Conservation (phyloP, 176 grass and related monocot genomes). For the Carex parvula region DNA sequence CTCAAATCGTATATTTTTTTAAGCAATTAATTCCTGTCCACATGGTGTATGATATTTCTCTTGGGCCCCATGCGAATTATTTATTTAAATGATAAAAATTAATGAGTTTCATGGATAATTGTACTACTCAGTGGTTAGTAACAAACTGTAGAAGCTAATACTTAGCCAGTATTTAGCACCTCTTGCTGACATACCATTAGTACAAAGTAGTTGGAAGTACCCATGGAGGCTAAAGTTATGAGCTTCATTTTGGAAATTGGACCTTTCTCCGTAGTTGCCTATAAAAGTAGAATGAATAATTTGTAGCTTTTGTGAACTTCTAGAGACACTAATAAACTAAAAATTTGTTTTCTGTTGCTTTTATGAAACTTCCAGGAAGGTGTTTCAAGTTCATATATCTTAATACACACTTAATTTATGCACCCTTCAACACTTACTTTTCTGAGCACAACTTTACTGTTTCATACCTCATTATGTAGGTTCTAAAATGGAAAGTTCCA, state of each 20-base stretch:
- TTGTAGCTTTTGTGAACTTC: constrained; percentile 13
- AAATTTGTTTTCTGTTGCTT: background rate
- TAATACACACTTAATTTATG: background rate
- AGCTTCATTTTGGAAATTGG: background rate
- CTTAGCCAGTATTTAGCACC: background rate
- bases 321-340: background rate
- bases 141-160: background rate
- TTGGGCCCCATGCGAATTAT: background rate
- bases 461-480: background rate
- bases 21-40: background rate
- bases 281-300: background rate
- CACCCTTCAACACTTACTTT: background rate
- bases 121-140: background rate
- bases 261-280: background rate
- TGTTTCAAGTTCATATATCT: background rate
- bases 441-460: background rate
- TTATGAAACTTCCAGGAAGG: background rate
- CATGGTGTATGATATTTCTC: background rate
- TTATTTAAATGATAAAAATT: background rate
- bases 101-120: background rate
- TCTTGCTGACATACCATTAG: background rate
- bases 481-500: background rate
- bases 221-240: background rate
- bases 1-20: background rate
- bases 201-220: background rate